Conservation (phyloP, 768 basidiomycete species). For the Agrocybe pediades region DNA sequence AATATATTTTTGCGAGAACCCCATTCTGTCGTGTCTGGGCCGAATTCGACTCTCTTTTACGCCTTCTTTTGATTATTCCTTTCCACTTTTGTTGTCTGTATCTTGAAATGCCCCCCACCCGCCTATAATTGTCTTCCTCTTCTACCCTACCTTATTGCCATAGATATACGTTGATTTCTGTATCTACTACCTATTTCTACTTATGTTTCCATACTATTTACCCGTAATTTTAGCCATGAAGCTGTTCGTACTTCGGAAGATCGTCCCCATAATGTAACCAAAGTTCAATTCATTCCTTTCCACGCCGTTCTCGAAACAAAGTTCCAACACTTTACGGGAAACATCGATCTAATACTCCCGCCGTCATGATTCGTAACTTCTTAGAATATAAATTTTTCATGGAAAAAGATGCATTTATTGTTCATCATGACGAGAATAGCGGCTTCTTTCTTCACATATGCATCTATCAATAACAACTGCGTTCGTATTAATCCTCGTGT, state of each 20-base stretch:
- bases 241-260: not conserved
- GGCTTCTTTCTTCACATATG: slow-evolving; percentile 8
- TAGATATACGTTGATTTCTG: slow-evolving; percentile 11
- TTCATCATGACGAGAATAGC: slow-evolving; percentile 9
- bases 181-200: slow-evolving; percentile 16
- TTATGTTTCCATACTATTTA: slow-evolving; percentile 10
- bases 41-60: slow-evolving; percentile 14
- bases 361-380: slow-evolving; percentile 9
- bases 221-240: slow-evolving; percentile 14
- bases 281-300: slow-evolving; percentile 4
- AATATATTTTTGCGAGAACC: slow-evolving; percentile 21
- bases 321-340: slow-evolving; percentile 11
- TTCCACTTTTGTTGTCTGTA: slow-evolving; percentile 21
- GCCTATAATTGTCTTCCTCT: slow-evolving; percentile 17
- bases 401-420: not conserved
- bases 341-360: slow-evolving; percentile 9
- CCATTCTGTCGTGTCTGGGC: slow-evolving; percentile 23
- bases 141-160: slow-evolving; percentile 17
- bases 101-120: slow-evolving; percentile 18
- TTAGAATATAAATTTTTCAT: slow-evolving; percentile 1
- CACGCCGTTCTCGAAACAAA: slow-evolving; percentile 5
- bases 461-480: slow-evolving; percentile 1
- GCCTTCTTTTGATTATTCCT: slow-evolving; percentile 20
- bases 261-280: not conserved
- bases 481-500: slow-evolving; percentile 8